Evolutionary conservation across 202 grass and related monocot species (phyloP).

Genomic region (Schoenoplectus tabernaemontani): DNA sequence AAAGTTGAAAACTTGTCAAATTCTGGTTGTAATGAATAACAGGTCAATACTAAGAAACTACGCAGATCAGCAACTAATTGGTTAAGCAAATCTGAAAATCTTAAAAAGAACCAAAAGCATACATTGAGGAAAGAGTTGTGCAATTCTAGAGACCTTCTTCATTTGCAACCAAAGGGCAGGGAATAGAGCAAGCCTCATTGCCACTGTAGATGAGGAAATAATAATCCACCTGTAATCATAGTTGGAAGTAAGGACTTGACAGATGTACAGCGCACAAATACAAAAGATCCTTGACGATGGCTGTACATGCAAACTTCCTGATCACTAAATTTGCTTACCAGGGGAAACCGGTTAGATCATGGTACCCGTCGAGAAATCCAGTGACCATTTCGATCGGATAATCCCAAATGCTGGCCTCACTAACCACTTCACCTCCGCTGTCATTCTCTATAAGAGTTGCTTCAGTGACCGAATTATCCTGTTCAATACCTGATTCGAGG

Average conservation of each 20-base stretch:
- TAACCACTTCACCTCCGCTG: neutral
- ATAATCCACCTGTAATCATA: slow-evolving; percentile 64
- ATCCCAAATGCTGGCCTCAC: slow-evolving; percentile 3
- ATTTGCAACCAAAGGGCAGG: slow-evolving; percentile 57
- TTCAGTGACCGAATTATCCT: neutral
- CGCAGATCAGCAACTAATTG: neutral
- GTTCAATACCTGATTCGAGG: neutral
- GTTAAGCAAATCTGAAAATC: neutral
- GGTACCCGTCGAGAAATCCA: slow-evolving; percentile 46
- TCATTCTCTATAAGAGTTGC: slow-evolving; percentile 2
- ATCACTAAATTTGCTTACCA: slow-evolving; percentile 38
- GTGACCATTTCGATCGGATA: slow-evolving; percentile 24
- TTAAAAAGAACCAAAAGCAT: slow-evolving; percentile 21
- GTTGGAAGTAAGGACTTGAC: neutral
- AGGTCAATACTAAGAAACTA: neutral
- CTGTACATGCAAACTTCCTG: neutral
- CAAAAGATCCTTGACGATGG: neutral
- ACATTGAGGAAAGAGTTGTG: slow-evolving; percentile 42
- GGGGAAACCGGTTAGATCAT: slow-evolving; percentile 67
- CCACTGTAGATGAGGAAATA: slow-evolving; percentile 70
- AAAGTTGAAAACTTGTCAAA: neutral
- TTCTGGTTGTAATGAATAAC: neutral
- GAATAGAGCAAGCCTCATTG: slow-evolving; percentile 66
- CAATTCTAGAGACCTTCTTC: slow-evolving; percentile 58
- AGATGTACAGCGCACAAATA: neutral